Evolutionary conservation across 768 basidiomycete species (phyloP).

Genomic region (Podaxis carcinomalis): DNA sequence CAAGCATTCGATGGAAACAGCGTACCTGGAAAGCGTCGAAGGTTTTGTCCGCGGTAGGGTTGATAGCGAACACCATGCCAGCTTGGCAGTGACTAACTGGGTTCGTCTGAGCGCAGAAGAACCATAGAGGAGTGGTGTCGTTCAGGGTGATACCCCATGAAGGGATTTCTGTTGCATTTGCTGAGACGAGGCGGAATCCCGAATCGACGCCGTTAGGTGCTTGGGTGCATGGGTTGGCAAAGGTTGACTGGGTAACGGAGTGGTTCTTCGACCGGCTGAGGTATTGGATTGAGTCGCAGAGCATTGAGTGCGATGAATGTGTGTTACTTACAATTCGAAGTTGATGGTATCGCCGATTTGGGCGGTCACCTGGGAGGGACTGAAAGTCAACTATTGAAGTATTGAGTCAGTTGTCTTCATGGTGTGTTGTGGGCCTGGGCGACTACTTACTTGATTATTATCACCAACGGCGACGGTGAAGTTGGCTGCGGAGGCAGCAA

Average conservation of each 20-base stretch:
- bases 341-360: constrained; percentile 41
- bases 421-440: neutral
- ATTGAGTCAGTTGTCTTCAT: neutral
- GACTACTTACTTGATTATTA: constrained; percentile 24
- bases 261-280: constrained; percentile 41
- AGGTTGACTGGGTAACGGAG: constrained; percentile 58
- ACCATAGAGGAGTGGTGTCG: constrained; percentile 52
- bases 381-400: constrained; percentile 30
- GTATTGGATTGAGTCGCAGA: neutral
- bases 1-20: neutral
- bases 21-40: constrained; percentile 44
- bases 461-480: constrained; percentile 40
- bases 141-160: constrained; percentile 43
- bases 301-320: neutral
- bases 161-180: constrained; percentile 29
- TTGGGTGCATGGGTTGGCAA: constrained; percentile 45
- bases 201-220: constrained; percentile 42
- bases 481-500: constrained; percentile 33
- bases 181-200: constrained; percentile 40
- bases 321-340: constrained; percentile 48
- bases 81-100: constrained; percentile 40
- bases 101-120: constrained; percentile 51
- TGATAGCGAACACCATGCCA: constrained; percentile 64
- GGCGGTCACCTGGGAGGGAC: constrained; percentile 36
- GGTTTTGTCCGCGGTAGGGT: constrained; percentile 42